Percentiles rank a stretch among this genome's conserved stretches.
phyloP scores from a whole-genome alignment of 176 grass and related monocot species.

The Lolium perenne region DNA sequence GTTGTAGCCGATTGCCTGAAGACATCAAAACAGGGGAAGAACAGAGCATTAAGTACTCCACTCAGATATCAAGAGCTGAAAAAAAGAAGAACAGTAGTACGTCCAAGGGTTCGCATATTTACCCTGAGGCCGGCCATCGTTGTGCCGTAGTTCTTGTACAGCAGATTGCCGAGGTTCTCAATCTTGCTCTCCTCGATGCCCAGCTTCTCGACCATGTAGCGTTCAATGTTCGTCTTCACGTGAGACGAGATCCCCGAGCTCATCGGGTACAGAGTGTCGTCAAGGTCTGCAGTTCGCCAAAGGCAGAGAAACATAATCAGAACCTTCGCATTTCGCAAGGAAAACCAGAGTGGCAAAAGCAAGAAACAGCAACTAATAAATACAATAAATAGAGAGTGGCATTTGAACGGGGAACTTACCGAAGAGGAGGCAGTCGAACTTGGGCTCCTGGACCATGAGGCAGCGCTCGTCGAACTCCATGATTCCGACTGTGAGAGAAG shows the following conservation, averaged over 20 bases:
- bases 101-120: too few relatives aligned
- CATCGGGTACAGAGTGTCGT: conserved; percentile 92
- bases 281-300: conserved; percentile 64
- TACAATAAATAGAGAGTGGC: conserved; percentile 28
- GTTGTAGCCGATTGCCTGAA: conserved; percentile 81
- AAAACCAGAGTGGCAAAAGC: not conserved
- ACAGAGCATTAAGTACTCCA: conserved; percentile 6
- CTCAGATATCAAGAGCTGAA: not conserved
- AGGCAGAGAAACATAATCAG: conserved; percentile 41
- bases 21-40: conserved; percentile 7
- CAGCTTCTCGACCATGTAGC: conserved; percentile 93
- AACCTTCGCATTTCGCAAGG: conserved; percentile 21
- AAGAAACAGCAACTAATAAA: not conserved
- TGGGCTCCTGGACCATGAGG: conserved; percentile 62
- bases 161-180: conserved; percentile 64
- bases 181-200: conserved; percentile 83
- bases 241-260: conserved; percentile 77
- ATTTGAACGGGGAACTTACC: conserved; percentile 53
- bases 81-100: too few relatives aligned
- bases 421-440: conserved; percentile 91
- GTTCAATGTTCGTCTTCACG: conserved; percentile 85
- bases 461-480: conserved; percentile 91
- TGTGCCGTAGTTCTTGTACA: conserved; percentile 95
- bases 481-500: not conserved
- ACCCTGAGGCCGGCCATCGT: conserved; percentile 97